Percentiles rank a stretch among this genome's conserved stretches.
These are phyloP conservation scores for Scleroderma citrinum DNA, from an alignment of 768 basidiomycete genomes.

Conservation along the genomic window DNA sequence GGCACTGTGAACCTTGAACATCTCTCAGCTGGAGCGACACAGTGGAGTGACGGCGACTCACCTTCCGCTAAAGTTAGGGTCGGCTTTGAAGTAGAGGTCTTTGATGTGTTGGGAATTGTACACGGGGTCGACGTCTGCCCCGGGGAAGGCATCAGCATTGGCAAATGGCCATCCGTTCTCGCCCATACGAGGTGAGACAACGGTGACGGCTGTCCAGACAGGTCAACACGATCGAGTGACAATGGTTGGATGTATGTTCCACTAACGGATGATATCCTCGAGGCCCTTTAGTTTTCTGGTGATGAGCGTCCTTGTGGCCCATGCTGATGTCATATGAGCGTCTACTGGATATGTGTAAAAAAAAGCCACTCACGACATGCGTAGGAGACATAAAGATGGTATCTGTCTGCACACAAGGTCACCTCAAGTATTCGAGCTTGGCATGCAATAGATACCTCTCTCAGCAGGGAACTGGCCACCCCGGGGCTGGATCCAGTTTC, in stretches of 20 bases:
- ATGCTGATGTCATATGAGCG: constrained; percentile 44
- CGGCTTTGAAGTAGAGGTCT: constrained; percentile 77
- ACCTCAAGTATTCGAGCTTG: neutral
- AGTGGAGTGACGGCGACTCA: constrained; percentile 20
- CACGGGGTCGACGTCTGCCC: constrained; percentile 69
- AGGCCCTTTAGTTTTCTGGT: constrained; percentile 88
- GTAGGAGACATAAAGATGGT: constrained; percentile 86
- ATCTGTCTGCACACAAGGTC: constrained; percentile 52
- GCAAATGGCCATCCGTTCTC: constrained; percentile 85
- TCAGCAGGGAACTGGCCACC: constrained; percentile 68
- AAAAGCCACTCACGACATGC: constrained; percentile 63
- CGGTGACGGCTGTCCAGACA: constrained; percentile 52
- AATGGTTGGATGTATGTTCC: neutral
- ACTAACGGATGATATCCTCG: constrained; percentile 74
- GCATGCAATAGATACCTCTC: constrained; percentile 42
- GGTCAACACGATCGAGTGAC: neutral
- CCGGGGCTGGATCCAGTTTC: constrained; percentile 44
- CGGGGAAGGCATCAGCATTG: constrained; percentile 59
- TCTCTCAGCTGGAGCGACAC: neutral
- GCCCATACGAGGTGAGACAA: constrained; percentile 86
- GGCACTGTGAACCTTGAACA: constrained; percentile 73
- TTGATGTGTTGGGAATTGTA: constrained; percentile 65
- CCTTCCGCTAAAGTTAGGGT: constrained; percentile 70
- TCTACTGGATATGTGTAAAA: neutral
- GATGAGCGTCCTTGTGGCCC: constrained; percentile 91